Evolutionary conservation across 2,329 filamentous ascomycete species (phyloP), one percentile per base, ranked within the genome.

Genomic region (Fusarium camptoceras): DNA sequence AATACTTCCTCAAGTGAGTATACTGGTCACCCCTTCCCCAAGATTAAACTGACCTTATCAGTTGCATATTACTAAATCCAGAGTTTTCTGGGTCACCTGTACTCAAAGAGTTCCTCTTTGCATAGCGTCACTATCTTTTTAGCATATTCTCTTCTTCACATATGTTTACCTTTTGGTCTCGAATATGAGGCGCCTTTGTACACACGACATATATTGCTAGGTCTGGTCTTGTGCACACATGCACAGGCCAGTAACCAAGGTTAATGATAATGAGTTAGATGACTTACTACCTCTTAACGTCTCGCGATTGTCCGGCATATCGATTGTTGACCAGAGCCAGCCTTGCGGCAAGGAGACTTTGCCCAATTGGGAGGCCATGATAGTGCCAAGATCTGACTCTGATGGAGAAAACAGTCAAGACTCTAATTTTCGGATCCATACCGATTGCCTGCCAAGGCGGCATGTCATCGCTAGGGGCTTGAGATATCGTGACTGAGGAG

Each of bases 71-170:
- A 71, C 83, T 98, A 30, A 98, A 98, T 79, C 95, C 95, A 0
- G 94, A 98, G 79, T 98, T 98, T 77, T 93, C 94, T 34, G 92
- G 92, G 14, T 96, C 93, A n/a, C 93, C 94, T 0, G 89, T 97
- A 3, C 85, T 97, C 44, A 97, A 96, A 78, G 94, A 97, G 61
- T 98, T 98, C 77, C 85, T 98, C 53, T 96, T 97, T 78, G 84
- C 84, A 55, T 88, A 85, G 51, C 62, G 62, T 48, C 30, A 22
- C n/a, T 57, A 44, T 56, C 46, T n/a, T 53, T 39, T 51, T 44
- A 53, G 55, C 60, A 53, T 60, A 43, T 73, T 68, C 55, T 64
- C 59, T 71, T 70, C 47, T 59, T 57, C 63, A 69, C 61, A 73
- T 64, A 74, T 75, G 53, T 59, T 73, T 63, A 51, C 50, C 37